Base-by-base conservation (phyloP, 768 basidiomycete genomes). In the Sarcodon aspratus region DNA sequence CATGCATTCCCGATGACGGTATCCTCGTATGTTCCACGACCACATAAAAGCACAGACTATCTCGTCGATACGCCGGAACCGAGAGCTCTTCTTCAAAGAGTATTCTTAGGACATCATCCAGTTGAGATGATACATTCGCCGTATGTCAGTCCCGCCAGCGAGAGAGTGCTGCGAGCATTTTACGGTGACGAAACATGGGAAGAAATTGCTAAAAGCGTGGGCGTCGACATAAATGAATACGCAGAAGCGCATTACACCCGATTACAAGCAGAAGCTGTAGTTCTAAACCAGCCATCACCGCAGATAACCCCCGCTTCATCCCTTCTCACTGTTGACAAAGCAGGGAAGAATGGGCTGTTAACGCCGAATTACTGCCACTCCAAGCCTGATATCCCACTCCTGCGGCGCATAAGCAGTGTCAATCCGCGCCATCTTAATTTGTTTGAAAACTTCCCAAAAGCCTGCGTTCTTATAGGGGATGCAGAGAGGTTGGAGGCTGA, bases 11-110 rank as follows among this genome's bases (percentile, higher is more conserved):
- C 73, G 2, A 68, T 72, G 34, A 67, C 69, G 0, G 66, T 71
- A 2, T 74, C 75, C 1, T 71, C 69, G 0, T 72, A 73, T 50
- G 62, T 74, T 12, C 73, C 75, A 6, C 68, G 74, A 6, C 76
- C 75, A 10, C 73, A 78, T 54, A 66, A 61, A 33, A 48, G 55
- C 10, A 73, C 70, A 9, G 76, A 76, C 57, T 78, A 75, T 52
- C 69, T 78, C 15, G 68, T 72, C 13, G 75, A 78, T 55, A 76
- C 70, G 1, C 73, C 72, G 6, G 75, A 75, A 53, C 73, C 74
- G 2, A 71, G 74, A 35, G 73, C 72, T 0, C 66, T 76, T 17
- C 64, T 76, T 9, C 72, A 73, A 42, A 69, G 73, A 34, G 73
- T 73, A n/a, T 76, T 76, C 63, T 68, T 78, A 3, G 75, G 75